Base-by-base conservation (phyloP, 352 stramenopile genomes). In the Phytophthora pini region DNA sequence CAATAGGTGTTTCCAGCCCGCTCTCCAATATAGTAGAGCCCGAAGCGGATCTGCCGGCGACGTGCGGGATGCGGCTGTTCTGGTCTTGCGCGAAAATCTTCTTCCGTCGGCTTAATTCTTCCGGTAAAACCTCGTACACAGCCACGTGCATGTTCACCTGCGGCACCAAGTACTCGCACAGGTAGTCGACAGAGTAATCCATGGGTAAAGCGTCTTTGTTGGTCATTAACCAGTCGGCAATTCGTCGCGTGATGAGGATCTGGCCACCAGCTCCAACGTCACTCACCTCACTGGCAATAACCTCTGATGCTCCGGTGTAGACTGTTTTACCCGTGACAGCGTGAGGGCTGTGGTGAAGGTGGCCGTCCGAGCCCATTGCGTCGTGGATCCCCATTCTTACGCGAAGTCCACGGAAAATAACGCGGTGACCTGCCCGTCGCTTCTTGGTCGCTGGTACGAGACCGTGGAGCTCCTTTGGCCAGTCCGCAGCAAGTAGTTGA, bases 331-430 rank as follows among this genome's bases (percentile, higher is more conserved):
- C 64, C 17, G 79, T 87, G 38, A 87, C 79, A 26, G 76, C 73
- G 24, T 87, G 79, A 45, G 69, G 60, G 17, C 73, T 69, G 34
- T 70, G 52, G 32, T 79, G 59, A 11, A 81, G 64, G 26, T 76
- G 49, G 5, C 75, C 72, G 20, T 84, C 75, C 0, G 58, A 71
- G 13, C 70, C 68, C 47, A 72, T 66, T 5, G 77, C 74, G 40
- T 82, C 77, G 54, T 87, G 76, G 52, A 87, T 75, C 10, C 79
- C 76, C 76, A 87, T 87, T 55, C 76, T 71, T 2, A 87, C 74
- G 5, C 76, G 69, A 15, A 88, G 15, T 34, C 77, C 79, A n/a
- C 68, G 70, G 41, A 87, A 87, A 62, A 87, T 64, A 2, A 80
- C 54, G 13, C 74, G 68, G 13, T 82, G 65, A 4, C 61, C 64